Evolutionary conservation across 78 protist genomes (phyloP).

Genomic region (Polysphondylium violaceum): DNA sequence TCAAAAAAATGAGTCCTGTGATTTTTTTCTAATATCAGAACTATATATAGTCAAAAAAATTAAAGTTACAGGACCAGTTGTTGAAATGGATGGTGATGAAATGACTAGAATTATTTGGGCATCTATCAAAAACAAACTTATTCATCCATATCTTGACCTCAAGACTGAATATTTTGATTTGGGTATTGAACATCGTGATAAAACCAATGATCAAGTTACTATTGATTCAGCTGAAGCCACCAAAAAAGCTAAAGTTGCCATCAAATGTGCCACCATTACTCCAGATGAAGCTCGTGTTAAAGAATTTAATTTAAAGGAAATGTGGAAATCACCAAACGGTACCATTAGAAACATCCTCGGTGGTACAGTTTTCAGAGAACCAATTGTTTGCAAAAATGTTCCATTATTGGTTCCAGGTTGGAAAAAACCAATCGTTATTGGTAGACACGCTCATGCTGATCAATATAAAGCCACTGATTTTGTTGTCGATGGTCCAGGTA

Average conservation of each 20-base stretch:
- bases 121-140: constrained; percentile 81
- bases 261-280: constrained; percentile 98
- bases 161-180: constrained; percentile 85
- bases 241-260: constrained; percentile 88
- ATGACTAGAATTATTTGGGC: constrained; percentile 89
- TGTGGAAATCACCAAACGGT: constrained; percentile 97
- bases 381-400: constrained; percentile 92
- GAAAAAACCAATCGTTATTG: constrained; percentile 94
- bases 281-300: constrained; percentile 95
- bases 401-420: constrained; percentile 94
- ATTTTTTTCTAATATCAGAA: too few species aligned
- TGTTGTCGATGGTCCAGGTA: constrained; percentile 72
- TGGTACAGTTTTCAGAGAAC: constrained; percentile 98
- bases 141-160: constrained; percentile 38
- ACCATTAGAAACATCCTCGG: constrained; percentile 85
- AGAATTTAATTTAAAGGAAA: constrained; percentile 88
- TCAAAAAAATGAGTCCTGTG: too few species aligned
- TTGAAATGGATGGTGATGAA: constrained; percentile 93
- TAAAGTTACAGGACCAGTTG: constrained; percentile 62
- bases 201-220: constrained; percentile 89
- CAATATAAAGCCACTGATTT: constrained; percentile 95
- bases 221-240: constrained; percentile 95
- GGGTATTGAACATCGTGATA: constrained; percentile 88
- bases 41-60: too few species aligned
- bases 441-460: constrained; percentile 96